phyloP scores from a whole-genome alignment of 441 rosid species.

The Adansonia madagascariensis region DNA sequence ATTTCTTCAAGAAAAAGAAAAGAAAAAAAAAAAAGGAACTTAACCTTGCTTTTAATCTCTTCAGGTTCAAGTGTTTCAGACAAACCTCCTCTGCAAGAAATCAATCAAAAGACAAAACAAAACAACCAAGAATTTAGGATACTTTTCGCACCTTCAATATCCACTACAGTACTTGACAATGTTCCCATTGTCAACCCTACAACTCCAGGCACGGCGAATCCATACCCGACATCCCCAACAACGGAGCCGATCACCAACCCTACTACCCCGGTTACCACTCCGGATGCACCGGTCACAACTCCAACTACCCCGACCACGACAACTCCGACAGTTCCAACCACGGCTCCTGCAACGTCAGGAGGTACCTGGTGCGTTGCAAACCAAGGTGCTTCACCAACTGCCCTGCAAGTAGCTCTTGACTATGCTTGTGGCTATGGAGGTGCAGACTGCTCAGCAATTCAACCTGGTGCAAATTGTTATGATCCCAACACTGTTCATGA shows the following conservation, averaged over 20 bases:
- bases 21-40: background rate
- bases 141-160: constrained; percentile 34
- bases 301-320: background rate
- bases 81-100: constrained; percentile 42
- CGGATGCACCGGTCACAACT: background rate
- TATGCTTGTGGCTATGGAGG: constrained; percentile 96
- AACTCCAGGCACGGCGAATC: constrained; percentile 49
- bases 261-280: constrained; percentile 7
- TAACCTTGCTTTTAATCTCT: constrained; percentile 34
- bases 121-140: constrained; percentile 37
- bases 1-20: constrained; percentile 14
- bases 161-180: constrained; percentile 43
- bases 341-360: constrained; percentile 26
- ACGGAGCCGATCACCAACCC: constrained; percentile 27
- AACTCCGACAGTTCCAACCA: background rate
- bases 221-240: constrained; percentile 39
- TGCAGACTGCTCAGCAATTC: constrained; percentile 85
- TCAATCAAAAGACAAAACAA: constrained; percentile 30
- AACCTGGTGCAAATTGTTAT: constrained; percentile 72
- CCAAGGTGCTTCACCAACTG: constrained; percentile 66
- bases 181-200: constrained; percentile 81
- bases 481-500: constrained; percentile 69
- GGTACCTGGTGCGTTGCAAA: constrained; percentile 85
- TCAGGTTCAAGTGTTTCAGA: constrained; percentile 60
- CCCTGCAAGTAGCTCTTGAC: constrained; percentile 90